Base-by-base conservation (phyloP, 805 yeast species). In the Saccharomycopsis fibuligera region DNA sequence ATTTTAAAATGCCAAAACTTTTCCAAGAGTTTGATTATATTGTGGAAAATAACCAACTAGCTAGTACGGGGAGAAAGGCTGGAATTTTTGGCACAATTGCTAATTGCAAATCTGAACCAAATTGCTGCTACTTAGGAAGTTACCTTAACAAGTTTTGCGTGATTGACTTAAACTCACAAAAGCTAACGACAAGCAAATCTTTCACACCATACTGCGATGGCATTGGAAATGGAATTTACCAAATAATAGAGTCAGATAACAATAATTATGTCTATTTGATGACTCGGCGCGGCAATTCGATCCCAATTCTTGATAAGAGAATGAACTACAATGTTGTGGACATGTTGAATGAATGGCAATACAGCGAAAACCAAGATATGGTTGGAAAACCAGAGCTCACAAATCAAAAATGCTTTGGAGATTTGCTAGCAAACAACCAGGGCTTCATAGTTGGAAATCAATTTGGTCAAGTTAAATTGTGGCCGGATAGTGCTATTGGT, bases 231-330 rank as follows among this genome's bases (percentile, higher is more conserved):
- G 76, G 68, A 3, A 57, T 60, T 16, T 60, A 57, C 14, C 75
- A 70, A 52, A 35, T 70, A 0, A 17, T 71, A 5, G 61, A 56
- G 24, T 64, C 72, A 19, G 57, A 55, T 1, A 70, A 68, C 55
- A 70, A 67, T 3, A 63, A 62, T 35, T 70, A 62, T 44, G 17
- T 68, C 4, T 71, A 61, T 47, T 60, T 60, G 1, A 24, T 68
- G 1, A 57, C 62, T 29, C 56, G 76, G 29, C 57, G 61, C 30
- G 50, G 62, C 6, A 45, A 55, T 21, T 37, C 16, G 1, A 65
- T 71, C 21, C 62, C 62, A 4, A 56, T 70, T 2, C 47, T 68
- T 10, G 76, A 71, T 48, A 35, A 56, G 2, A 50, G 76, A 25
- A 61, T 64, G 67, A 35, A 49, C 55, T 24, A 56, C 53, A 1